phyloP scores from a whole-genome alignment of 345 rosid species.

The Pugionium cornutum region DNA sequence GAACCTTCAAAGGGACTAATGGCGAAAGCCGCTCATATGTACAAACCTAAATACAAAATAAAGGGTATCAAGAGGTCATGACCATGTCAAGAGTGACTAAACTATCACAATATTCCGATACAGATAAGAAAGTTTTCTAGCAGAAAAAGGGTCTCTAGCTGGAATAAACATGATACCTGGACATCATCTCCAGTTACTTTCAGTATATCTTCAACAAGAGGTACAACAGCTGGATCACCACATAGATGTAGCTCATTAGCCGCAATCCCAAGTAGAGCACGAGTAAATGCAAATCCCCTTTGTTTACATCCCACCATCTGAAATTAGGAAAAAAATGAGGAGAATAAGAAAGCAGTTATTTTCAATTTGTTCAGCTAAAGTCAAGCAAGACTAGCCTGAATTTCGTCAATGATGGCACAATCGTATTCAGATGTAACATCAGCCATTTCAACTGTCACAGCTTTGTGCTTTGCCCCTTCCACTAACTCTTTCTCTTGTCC shows the following conservation, averaged over 20 bases:
- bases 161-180: constrained; percentile 48
- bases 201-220: constrained; percentile 76
- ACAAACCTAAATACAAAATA: constrained; percentile 50
- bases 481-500: constrained; percentile 90
- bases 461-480: constrained; percentile 86
- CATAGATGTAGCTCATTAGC: constrained; percentile 92
- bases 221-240: constrained; percentile 88
- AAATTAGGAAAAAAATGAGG: background rate
- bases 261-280: constrained; percentile 83
- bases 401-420: constrained; percentile 89
- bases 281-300: constrained; percentile 89
- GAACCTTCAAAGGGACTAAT: constrained; percentile 60
- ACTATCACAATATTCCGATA: background rate
- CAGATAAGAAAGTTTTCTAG: background rate
- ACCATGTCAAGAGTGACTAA: constrained; percentile 5
- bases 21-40: constrained; percentile 84
- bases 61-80: constrained; percentile 11
- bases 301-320: constrained; percentile 87
- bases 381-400: constrained; percentile 57
- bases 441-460: constrained; percentile 97
- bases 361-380: background rate
- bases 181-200: constrained; percentile 78
- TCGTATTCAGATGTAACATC: constrained; percentile 63
- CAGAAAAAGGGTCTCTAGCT: background rate
- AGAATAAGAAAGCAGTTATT: constrained; percentile 3